A percentile compares a stretch with the other conserved stretches of the same genome.
Conservation (phyloP, 2,329 filamentous ascomycete genomes). For the Hypoxylon sp. region DNA sequence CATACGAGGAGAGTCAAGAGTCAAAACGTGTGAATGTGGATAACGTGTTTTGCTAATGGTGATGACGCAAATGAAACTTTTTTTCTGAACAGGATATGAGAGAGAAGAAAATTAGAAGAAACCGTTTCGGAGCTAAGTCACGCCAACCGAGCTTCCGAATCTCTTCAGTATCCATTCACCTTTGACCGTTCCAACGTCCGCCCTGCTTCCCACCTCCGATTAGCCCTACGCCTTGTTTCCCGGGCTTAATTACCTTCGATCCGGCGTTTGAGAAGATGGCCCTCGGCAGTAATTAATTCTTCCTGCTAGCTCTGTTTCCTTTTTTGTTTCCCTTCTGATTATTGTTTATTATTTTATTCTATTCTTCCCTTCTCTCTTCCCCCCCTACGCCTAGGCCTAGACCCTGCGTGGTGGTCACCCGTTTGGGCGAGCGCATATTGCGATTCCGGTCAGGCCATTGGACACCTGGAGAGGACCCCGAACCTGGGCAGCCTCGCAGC, state of each 20-base stretch:
- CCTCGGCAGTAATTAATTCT: neutral
- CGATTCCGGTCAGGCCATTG: conserved; percentile 14
- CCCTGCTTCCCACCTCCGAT: neutral
- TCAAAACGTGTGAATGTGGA: conserved; percentile 4
- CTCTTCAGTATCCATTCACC: conserved; percentile 10
- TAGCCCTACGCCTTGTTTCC: conserved; percentile 17
- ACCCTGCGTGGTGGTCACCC: conserved; percentile 14
- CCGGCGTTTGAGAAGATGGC: neutral
- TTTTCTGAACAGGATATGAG: neutral
- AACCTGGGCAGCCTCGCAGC: conserved; percentile 26
- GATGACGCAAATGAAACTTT: conserved; percentile 27
- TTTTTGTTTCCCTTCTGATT: neutral
- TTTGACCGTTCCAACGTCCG: no score
- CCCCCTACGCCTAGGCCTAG: no score
- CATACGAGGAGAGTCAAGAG: neutral
- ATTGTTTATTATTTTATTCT: neutral
- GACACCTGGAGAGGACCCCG: conserved; percentile 24
- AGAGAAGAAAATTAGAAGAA: conserved; percentile 1
- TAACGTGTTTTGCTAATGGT: conserved; percentile 5
- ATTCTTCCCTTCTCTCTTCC: no score
- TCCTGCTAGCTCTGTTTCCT: neutral
- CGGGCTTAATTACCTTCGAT: neutral
- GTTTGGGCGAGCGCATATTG: conserved; percentile 7
- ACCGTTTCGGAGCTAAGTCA: conserved; percentile 22
- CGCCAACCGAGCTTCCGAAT: conserved; percentile 19